Percentiles rank a stretch among this genome's conserved stretches.
These are phyloP conservation scores for Pichia thaimueangensis DNA, from an alignment of 805 yeast species.

Conservation along the genomic window DNA sequence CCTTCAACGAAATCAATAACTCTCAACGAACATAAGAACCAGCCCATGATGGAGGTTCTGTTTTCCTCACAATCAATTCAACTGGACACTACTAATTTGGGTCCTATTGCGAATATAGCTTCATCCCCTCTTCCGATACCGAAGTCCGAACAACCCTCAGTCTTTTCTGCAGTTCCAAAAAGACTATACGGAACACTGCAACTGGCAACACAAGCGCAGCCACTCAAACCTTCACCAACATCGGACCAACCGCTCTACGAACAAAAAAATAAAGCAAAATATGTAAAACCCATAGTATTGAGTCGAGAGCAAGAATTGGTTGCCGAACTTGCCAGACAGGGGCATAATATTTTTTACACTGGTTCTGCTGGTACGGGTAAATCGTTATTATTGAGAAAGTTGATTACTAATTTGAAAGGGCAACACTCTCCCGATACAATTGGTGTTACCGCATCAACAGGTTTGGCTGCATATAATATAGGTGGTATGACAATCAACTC, in stretches of 20 bases:
- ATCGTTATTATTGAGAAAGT: conserved; percentile 57
- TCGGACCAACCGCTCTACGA: no score
- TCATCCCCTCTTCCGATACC: no score
- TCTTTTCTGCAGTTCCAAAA: not conserved
- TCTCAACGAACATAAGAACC: no score
- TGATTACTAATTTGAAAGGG: conserved; percentile 47
- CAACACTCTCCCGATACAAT: conserved; percentile 45
- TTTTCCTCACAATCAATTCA: no score
- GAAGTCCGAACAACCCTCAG: no score
- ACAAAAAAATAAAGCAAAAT: not conserved
- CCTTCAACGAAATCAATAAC: no score
- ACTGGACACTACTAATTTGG: no score
- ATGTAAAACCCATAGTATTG: conserved; percentile 18
- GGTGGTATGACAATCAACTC: conserved; percentile 87
- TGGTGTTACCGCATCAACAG: conserved; percentile 93
- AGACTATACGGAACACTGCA: conserved; percentile 5
- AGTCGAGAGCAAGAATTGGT: conserved; percentile 63
- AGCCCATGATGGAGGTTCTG: no score
- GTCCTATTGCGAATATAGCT: no score
- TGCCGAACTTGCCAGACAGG: conserved; percentile 52
- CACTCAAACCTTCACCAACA: no score
- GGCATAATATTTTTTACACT: conserved; percentile 77
- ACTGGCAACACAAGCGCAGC: not conserved
- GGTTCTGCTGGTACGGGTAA: conserved; percentile 97
- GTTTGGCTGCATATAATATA: conserved; percentile 89